phyloP scores from a whole-genome alignment of 306 rosid species.

The Inga oerstediana region DNA sequence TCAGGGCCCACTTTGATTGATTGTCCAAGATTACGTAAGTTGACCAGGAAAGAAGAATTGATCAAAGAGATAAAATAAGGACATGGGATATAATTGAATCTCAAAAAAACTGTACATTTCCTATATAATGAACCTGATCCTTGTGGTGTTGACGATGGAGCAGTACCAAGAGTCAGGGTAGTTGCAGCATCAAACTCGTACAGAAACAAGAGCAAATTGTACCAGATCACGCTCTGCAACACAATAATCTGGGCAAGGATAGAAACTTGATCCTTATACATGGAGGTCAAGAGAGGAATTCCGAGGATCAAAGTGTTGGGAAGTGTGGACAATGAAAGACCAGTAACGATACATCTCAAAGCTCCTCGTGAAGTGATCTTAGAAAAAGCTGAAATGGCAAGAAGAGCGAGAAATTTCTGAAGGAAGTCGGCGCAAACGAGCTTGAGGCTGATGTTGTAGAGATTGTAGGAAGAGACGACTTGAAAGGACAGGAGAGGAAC shows the following conservation, averaged over 20 bases:
- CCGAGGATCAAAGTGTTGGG: conserved; percentile 96
- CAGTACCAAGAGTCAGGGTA: conserved; percentile 46
- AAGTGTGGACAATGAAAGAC: conserved; percentile 83
- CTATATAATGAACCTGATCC: conserved; percentile 51
- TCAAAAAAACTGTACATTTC: neutral
- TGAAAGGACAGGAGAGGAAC: conserved; percentile 89
- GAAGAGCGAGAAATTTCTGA: conserved; percentile 71
- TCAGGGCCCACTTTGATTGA: conserved; percentile 42
- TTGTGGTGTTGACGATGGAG: conserved; percentile 46
- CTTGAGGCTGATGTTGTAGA: conserved; percentile 76
- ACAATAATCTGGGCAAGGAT: conserved; percentile 79
- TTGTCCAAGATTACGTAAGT: conserved; percentile 28
- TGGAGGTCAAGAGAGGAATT: conserved; percentile 85
- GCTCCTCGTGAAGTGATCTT: conserved; percentile 63
- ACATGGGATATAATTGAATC: conserved; percentile 14
- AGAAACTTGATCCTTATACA: conserved; percentile 73
- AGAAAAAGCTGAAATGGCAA: conserved; percentile 46
- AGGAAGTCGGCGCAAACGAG: conserved; percentile 67
- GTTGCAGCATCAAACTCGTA: conserved; percentile 75
- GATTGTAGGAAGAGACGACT: conserved; percentile 75
- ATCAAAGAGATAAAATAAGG: conserved; percentile 5
- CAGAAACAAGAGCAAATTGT: conserved; percentile 75
- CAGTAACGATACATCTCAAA: conserved; percentile 70
- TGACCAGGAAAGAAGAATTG: neutral
- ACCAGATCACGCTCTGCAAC: conserved; percentile 90